Evolutionary conservation across 257 asterid species (phyloP).

Genomic region (Solanum gracilifrons): DNA sequence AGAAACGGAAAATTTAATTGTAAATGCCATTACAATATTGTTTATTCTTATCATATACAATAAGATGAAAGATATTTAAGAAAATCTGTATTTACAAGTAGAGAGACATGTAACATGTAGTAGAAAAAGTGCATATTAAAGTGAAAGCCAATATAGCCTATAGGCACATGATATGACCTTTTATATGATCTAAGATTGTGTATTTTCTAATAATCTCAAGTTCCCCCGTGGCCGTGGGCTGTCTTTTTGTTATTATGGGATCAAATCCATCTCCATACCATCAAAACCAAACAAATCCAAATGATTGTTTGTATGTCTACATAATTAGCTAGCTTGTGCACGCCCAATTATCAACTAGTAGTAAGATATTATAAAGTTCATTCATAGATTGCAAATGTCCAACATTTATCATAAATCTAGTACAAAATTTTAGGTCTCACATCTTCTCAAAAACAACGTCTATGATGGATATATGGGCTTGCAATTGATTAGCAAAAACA

Average conservation of each 20-base stretch:
- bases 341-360: not conserved
- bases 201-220: not conserved
- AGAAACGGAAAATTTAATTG: not conserved
- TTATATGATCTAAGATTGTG: not conserved
- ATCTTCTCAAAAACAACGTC: not conserved
- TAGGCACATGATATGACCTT: not conserved
- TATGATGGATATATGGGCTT: not conserved
- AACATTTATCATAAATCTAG: not conserved
- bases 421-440: not conserved
- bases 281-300: not conserved
- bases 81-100: not conserved
- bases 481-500: not conserved
- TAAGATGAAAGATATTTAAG: not conserved
- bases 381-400: not conserved
- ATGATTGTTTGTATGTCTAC: not conserved
- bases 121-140: not conserved
- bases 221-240: not conserved
- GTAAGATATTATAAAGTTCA: not conserved
- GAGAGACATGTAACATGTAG: not conserved
- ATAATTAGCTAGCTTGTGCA: not conserved
- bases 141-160: not conserved
- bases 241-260: not conserved
- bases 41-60: not conserved
- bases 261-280: not conserved
- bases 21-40: not conserved